Conservation (phyloP, 139 green algal species). For the Chlorella ohadii region DNA sequence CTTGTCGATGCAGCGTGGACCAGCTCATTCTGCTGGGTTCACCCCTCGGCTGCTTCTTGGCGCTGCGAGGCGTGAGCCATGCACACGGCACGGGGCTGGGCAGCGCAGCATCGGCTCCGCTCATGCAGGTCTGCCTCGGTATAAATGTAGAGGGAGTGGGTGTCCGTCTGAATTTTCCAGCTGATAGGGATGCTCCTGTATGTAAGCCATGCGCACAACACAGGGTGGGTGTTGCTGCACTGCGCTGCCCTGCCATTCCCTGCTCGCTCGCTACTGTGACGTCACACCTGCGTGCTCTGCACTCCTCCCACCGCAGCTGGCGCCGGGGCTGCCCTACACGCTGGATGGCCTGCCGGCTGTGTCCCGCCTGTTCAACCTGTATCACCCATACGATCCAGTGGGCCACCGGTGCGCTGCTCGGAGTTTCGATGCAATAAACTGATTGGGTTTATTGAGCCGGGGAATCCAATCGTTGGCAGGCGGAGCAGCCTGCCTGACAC, state of each 20-base stretch:
- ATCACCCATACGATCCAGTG: slow-evolving; percentile 81
- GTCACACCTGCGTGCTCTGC: too few relatives aligned
- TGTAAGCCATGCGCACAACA: too few relatives aligned
- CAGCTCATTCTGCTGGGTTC: slow-evolving; percentile 74
- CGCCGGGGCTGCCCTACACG: slow-evolving; percentile 6
- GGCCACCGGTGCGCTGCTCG: slow-evolving; percentile 23
- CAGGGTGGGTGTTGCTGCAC: too few relatives aligned
- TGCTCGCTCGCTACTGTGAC: too few relatives aligned
- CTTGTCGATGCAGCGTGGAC: slow-evolving; percentile 69
- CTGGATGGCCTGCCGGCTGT: slow-evolving; percentile 65
- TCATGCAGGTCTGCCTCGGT: slow-evolving; percentile 22
- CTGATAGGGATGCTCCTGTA: too few relatives aligned
- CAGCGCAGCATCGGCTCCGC: slow-evolving; percentile 24
- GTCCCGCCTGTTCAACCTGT: slow-evolving; percentile 73
- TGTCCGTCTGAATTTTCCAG: too few relatives aligned
- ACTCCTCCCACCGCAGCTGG: slow-evolving; percentile 7
- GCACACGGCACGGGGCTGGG: slow-evolving; percentile 46
- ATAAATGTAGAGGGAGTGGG: too few relatives aligned
- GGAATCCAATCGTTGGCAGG: too few relatives aligned
- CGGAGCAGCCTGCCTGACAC: too few relatives aligned
- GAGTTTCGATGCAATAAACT: background rate
- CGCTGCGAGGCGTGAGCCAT: slow-evolving; percentile 62
- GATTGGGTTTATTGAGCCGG: background rate
- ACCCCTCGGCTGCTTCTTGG: slow-evolving; percentile 78
- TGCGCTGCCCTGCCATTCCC: too few relatives aligned